Evolutionary conservation across 2,329 filamentous ascomycete genomes (phyloP), one percentile per base, ranked within the genome.

Genomic region (Arthroderma uncinatum): DNA sequence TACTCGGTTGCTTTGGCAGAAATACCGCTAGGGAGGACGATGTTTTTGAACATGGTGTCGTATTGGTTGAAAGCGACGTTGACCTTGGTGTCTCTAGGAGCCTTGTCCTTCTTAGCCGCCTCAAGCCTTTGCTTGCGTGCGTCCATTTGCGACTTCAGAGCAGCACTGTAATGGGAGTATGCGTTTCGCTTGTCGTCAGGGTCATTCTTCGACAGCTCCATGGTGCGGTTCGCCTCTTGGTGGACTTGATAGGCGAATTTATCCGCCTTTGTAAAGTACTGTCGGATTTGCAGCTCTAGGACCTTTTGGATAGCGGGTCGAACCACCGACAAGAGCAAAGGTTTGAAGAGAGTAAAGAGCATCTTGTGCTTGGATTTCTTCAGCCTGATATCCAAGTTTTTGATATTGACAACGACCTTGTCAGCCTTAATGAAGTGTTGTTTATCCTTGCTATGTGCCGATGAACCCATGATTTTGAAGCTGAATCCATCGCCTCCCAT

Each of bases 361-460:
- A 93, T 68, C 81, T 96, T 98, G 81, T 97, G 91, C 71, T 86
- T 94, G 55, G 91, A 96, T 78, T 95, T 83, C 79, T 91, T 90
- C 63, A 98, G 73, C 77, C 95, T 95, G 75, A 98, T 84, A 64
- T 86, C 82, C 58, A 96, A 79, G 67, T 91, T 68, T 74, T 88
- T 87, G 64, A 95, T 82, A 65, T 89, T 84, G 19, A 95, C 88
- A 40, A 87, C 79, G 2, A 95, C 86, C 71, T 87, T 91, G 68
- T 95, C 89, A 60, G 97, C 81, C 81, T 95, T 96, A 82, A 97
- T 92, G 75, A 95, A 93, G 71, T 93, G 84, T 65, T 87, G 82
- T 28, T 78, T 76, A 66, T 95, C 90, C 19, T 77, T 79, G 68
- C 85, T 82, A 55, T 92, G 84, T 2, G 89, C 85, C 50, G 85